Evolutionary conservation across 2,329 filamentous ascomycete species (phyloP), one percentile per base, ranked within the genome.

Genomic region (Dactylellina sp.): DNA sequence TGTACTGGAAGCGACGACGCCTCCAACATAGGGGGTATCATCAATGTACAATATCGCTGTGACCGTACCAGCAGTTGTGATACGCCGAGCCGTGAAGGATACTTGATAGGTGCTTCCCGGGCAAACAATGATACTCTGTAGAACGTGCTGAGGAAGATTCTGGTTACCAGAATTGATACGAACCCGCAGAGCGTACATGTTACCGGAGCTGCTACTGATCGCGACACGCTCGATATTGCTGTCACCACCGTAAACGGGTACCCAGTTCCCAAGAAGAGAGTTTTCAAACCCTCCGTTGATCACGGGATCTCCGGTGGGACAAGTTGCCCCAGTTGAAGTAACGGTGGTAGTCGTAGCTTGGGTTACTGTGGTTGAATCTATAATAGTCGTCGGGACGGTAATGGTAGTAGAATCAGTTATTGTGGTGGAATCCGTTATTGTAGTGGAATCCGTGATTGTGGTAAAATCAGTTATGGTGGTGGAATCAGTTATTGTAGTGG

Each of bases 251-350:
- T 1, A 12, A 0, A 64, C 16, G 18, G 14, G 16, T 1, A 20
- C 39, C 59, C 59, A 62, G 9, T 1, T 18, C 7, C 59, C 59
- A 11, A 22, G 1, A 1, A 52, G 22, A 12, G 11, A 14, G 22
- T 7, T 1, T 25, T 71, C 66, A 28, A 71, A 71, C 3, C 44
- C 35, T 32, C 59, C 35, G 25, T 71, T 71, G 14, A 57, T 25
- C 1, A 37, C 14, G n/a, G 56, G 25, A n/a, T 37, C 46, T 59
- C 47, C 35, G 32, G 42, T 46, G 42, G 52, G 63, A 18, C 47
- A 52, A 16, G 20, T 40, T 6, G 40, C 12, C 11, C 9, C 46
- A 24, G 44, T 12, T n/a, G 16, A 20, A 9, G 20, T 56, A 18
- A 16, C 47, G 2, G 62, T 52, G 4, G 47, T 9, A 25, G 47